A percentile compares a stretch with the other conserved stretches of the same genome.
Evolutionary conservation across 306 rosid species (phyloP).

Genomic region (Sechiopsis laciniata): DNA sequence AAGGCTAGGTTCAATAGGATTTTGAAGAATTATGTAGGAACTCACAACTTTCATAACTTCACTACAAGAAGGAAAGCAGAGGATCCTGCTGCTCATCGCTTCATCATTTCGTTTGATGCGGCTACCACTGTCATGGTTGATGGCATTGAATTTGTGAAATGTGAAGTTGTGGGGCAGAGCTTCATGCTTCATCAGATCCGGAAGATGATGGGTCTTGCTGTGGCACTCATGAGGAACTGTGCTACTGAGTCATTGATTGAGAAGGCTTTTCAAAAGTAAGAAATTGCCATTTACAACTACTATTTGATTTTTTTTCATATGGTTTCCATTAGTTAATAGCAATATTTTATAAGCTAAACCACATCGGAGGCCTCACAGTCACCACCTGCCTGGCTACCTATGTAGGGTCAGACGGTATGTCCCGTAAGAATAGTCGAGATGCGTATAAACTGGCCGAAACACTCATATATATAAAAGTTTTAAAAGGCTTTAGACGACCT

Average conservation of each 20-base stretch:
- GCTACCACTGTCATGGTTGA: conserved; percentile 40
- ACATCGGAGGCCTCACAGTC: too few species aligned
- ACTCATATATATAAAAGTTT: too few species aligned
- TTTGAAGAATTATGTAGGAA: conserved; percentile 60
- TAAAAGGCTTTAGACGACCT: too few species aligned
- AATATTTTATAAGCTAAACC: too few species aligned
- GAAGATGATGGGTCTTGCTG: conserved; percentile 88
- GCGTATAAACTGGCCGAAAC: too few species aligned
- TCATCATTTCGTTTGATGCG: conserved; percentile 65
- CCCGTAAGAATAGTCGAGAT: too few species aligned
- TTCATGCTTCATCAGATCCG: conserved; percentile 99
- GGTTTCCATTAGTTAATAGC: too few species aligned
- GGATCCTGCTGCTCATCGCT: conserved; percentile 69
- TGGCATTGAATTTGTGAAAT: conserved; percentile 75
- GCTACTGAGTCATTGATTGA: conserved; percentile 63
- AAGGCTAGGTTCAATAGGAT: conserved; percentile 65
- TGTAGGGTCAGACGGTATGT: too few species aligned
- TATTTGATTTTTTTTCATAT: neutral
- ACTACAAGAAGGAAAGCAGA: conserved; percentile 92
- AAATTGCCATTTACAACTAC: conserved; percentile 2
- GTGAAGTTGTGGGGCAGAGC: conserved; percentile 93
- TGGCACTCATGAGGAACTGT: conserved; percentile 77
- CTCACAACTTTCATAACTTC: conserved; percentile 92
- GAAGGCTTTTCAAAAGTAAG: conserved; percentile 75
- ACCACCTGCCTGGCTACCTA: too few species aligned